Percentiles rank a stretch among this genome's conserved stretches.
phyloP scores from a whole-genome alignment of 768 basidiomycete genomes.

The Termitomyces titanicus region DNA sequence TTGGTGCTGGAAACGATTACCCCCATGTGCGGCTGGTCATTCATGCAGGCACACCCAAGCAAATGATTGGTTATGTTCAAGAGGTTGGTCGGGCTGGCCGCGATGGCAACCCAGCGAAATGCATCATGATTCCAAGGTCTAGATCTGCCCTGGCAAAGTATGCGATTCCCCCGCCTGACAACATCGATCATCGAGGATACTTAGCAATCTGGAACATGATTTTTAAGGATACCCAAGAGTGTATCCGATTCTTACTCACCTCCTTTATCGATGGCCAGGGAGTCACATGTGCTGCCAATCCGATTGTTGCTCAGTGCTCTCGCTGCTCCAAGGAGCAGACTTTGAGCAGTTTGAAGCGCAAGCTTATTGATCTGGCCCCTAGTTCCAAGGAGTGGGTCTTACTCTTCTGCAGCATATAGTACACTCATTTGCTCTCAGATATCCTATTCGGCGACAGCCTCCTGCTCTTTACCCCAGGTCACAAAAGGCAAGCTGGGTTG shows the following conservation, averaged over 20 bases:
- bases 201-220: not conserved
- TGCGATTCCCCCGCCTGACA: no score
- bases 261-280: not conserved
- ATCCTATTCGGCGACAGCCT: no score
- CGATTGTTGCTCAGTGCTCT: no score
- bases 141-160: not conserved
- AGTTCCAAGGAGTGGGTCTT: no score
- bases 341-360: no score
- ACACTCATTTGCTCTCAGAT: no score
- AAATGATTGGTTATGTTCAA: not conserved
- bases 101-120: not conserved
- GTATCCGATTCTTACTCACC: not conserved
- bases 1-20: constrained; percentile 1
- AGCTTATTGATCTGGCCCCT: no score
- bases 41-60: not conserved
- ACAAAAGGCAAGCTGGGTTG: no score
- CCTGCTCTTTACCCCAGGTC: no score
- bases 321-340: no score
- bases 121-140: not conserved
- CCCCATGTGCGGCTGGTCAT: not conserved
- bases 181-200: not conserved
- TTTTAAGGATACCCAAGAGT: not conserved
- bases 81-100: not conserved
- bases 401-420: no score
- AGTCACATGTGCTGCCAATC: not conserved